Evolutionary conservation across 1,139 yeast species (phyloP).

Genomic region (Pichia sp.): DNA sequence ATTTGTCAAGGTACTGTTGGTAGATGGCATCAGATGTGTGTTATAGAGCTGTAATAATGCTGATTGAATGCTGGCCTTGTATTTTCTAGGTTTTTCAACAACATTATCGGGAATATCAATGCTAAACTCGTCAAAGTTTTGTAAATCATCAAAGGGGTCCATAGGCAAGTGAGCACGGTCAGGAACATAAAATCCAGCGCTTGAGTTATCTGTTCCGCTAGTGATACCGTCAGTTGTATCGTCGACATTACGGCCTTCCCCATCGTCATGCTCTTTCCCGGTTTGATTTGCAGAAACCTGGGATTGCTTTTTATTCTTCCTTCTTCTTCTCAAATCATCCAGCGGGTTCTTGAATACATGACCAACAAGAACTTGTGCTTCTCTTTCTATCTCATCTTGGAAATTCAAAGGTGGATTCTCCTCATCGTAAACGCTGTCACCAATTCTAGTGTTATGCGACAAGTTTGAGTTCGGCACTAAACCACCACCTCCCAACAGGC

Average conservation of each 20-base stretch:
- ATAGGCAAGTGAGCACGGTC: constrained; percentile 10
- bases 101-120: constrained; percentile 19
- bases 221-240: not conserved
- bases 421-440: constrained; percentile 6
- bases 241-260: not conserved
- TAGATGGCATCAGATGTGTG: constrained; percentile 11
- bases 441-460: constrained; percentile 1
- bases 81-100: constrained; percentile 43
- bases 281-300: not conserved
- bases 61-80: constrained; percentile 79
- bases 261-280: not conserved
- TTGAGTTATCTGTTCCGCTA: not conserved
- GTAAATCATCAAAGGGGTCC: constrained; percentile 25
- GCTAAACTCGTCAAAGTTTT: constrained; percentile 19
- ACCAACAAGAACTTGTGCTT: constrained; percentile 21
- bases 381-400: constrained; percentile 14
- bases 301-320: not conserved
- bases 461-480: constrained; percentile 12
- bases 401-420: constrained; percentile 12
- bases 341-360: constrained; percentile 8
- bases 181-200: constrained; percentile 11
- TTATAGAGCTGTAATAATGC: constrained; percentile 60
- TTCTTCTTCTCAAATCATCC: constrained; percentile 5
- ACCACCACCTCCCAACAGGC: constrained; percentile 15
- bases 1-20: constrained; percentile 2